phyloP scores from a whole-genome alignment of 768 basidiomycete genomes.

The Podaxis rugospora region DNA sequence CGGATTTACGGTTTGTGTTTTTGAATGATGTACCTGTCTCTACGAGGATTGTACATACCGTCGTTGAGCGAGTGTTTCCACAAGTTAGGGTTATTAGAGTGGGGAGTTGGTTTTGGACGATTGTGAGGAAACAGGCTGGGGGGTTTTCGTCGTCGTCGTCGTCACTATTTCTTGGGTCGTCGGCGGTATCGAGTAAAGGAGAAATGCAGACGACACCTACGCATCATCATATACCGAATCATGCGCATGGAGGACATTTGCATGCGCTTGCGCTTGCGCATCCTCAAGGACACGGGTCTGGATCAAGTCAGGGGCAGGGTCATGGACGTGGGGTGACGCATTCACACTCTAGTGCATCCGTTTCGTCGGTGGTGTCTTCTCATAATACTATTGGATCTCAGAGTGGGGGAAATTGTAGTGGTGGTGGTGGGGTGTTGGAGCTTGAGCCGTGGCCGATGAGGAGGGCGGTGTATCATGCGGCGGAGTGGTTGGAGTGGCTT shows the following conservation, averaged over 20 bases:
- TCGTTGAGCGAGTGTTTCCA: conserved; percentile 60
- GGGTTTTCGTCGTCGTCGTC: conserved; percentile 5
- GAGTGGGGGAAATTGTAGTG: conserved; percentile 25
- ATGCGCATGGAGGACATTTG: conserved; percentile 8
- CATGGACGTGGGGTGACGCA: background rate
- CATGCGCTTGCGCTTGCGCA: conserved; percentile 6
- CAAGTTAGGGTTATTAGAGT: conserved; percentile 54
- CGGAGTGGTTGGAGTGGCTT: conserved; percentile 63
- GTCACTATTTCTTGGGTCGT: background rate
- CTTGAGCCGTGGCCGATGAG: conserved; percentile 55
- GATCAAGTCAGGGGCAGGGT: background rate
- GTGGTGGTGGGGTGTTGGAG: conserved; percentile 23
- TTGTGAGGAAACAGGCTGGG: conserved; percentile 22
- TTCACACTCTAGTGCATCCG: background rate
- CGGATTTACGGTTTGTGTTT: conserved; percentile 47
- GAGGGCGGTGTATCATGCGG: conserved; percentile 44
- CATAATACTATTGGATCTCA: background rate
- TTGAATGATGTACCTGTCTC: conserved; percentile 44
- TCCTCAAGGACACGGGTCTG: background rate
- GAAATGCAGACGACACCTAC: background rate
- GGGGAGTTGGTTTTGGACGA: conserved; percentile 52
- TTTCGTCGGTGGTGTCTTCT: background rate
- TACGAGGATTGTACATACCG: conserved; percentile 27
- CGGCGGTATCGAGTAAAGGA: background rate
- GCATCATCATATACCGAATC: conserved; percentile 7